A percentile compares a stretch with the other conserved stretches of the same genome.
phyloP scores from a whole-genome alignment of 495 filamentous ascomycete species.

The Parathielavia appendiculata region DNA sequence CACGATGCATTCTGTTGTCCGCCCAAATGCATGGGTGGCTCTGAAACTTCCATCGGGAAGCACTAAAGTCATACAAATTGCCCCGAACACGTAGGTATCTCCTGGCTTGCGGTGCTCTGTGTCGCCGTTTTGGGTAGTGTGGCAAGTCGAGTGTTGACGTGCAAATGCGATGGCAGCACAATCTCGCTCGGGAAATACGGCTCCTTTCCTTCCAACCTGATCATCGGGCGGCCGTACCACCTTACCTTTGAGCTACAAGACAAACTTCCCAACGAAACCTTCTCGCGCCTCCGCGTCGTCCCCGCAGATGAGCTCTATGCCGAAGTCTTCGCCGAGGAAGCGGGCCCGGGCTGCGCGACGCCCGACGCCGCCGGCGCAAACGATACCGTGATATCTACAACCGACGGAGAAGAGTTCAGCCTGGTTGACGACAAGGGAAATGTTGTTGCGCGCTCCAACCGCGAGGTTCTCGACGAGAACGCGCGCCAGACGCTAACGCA shows the following conservation, averaged over 20 bases:
- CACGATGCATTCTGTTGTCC: conserved; percentile 49
- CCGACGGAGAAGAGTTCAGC: conserved; percentile 36
- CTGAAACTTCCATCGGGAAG: conserved; percentile 64
- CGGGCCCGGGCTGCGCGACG: conserved; percentile 31
- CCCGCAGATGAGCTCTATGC: conserved; percentile 76
- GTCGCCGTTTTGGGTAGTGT: no score
- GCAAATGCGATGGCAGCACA: conserved; percentile 48
- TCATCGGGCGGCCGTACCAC: conserved; percentile 84
- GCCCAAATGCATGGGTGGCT: conserved; percentile 59
- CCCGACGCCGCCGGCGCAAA: conserved; percentile 29
- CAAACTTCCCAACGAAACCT: conserved; percentile 48
- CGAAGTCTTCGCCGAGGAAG: conserved; percentile 61
- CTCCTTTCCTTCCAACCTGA: conserved; percentile 73
- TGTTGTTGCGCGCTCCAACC: conserved; percentile 70
- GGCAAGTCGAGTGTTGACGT: conserved; percentile 5
- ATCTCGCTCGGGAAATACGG: conserved; percentile 89
- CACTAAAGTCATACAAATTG: conserved; percentile 57
- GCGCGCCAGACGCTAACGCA: conserved; percentile 75
- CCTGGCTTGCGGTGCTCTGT: neutral
- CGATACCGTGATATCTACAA: conserved; percentile 29
- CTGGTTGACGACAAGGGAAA: conserved; percentile 46
- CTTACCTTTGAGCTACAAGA: conserved; percentile 86
- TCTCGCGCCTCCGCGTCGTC: conserved; percentile 67
- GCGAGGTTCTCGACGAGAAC: conserved; percentile 71
- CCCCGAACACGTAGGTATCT: conserved; percentile 69